Conservation (phyloP, 2,329 filamentous ascomycete genomes). For the Fusarium nanum region DNA sequence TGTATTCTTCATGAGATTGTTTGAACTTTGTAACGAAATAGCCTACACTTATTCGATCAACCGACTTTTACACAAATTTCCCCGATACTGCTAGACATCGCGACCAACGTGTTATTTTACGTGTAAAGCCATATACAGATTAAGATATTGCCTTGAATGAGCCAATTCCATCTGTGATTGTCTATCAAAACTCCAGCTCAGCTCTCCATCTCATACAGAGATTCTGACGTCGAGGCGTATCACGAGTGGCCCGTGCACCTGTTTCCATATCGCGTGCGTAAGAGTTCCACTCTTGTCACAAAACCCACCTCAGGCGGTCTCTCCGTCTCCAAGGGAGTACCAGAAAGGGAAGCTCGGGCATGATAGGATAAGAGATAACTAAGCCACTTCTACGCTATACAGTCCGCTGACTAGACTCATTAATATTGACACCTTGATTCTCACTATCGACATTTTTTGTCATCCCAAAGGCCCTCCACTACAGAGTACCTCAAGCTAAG, state of each 20-base stretch:
- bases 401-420: background rate
- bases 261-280: conserved; percentile 20
- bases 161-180: background rate
- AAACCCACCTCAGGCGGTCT: conserved; percentile 13
- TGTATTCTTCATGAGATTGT: background rate
- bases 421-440: background rate
- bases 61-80: background rate
- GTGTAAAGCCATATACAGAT: background rate
- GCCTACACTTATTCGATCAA: background rate
- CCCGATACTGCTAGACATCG: accelerated
- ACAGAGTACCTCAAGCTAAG: background rate
- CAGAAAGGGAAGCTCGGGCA: background rate
- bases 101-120: background rate
- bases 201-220: conserved; percentile 2
- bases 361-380: background rate
- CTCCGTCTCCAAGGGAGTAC: background rate
- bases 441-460: background rate
- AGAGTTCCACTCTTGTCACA: conserved; percentile 19
- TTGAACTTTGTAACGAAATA: accelerated
- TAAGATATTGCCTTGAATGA: accelerated
- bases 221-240: conserved; percentile 18
- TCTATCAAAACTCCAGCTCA: background rate
- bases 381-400: background rate
- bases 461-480: background rate
- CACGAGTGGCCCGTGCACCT: conserved; percentile 30